phyloP scores from a whole-genome alignment of 805 yeast species.

The Myxozyma vanderwaltii region DNA sequence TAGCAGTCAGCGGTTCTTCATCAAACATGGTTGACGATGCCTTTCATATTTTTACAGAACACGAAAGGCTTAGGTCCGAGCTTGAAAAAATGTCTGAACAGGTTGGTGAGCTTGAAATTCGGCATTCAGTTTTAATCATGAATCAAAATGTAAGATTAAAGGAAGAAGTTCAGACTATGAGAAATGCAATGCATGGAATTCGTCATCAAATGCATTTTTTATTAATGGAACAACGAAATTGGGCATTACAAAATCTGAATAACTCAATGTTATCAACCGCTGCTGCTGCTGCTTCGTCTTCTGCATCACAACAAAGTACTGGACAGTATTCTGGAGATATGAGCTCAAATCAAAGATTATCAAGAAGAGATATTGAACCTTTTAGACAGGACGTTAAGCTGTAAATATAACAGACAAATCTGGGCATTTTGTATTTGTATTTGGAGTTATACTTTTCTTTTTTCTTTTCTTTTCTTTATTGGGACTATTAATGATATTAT shows the following conservation, averaged over 20 bases:
- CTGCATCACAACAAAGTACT: background rate
- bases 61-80: slow-evolving; percentile 43
- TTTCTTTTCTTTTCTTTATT: too few species aligned
- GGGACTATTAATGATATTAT: too few species aligned
- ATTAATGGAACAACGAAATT: slow-evolving; percentile 38
- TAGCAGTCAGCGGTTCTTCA: slow-evolving; percentile 17
- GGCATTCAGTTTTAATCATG: slow-evolving; percentile 41
- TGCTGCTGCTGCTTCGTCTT: background rate
- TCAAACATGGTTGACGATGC: slow-evolving; percentile 32
- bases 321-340: background rate
- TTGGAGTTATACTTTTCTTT: too few species aligned
- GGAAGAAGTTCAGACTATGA: slow-evolving; percentile 42
- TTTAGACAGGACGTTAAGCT: slow-evolving; percentile 31
- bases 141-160: slow-evolving; percentile 42
- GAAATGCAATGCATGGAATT: slow-evolving; percentile 41
- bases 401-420: slow-evolving; percentile 2
- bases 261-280: background rate
- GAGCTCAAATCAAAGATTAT: background rate
- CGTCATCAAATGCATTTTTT: slow-evolving; percentile 44
- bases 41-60: slow-evolving; percentile 40
- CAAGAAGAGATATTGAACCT: slow-evolving; percentile 17
- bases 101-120: slow-evolving; percentile 41
- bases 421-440: too few species aligned
- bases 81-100: slow-evolving; percentile 40
- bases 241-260: slow-evolving; percentile 23